phyloP scores from a whole-genome alignment of 1,284 basidiomycete genomes.

The Cryptococcus hybrid region DNA sequence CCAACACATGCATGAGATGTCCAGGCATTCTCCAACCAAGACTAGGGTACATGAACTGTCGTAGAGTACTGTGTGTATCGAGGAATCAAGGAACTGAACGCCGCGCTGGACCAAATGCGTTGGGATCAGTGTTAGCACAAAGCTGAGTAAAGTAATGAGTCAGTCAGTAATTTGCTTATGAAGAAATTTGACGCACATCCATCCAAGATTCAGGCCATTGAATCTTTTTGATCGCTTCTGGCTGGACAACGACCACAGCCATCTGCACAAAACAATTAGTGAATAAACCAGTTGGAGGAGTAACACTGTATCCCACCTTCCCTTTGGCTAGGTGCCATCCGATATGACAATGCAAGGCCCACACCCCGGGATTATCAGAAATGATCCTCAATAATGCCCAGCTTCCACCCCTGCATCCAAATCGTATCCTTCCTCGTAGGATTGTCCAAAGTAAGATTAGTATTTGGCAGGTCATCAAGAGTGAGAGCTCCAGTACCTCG shows the following conservation, averaged over 20 bases:
- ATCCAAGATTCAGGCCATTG: constrained; percentile 14
- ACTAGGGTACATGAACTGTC: no score
- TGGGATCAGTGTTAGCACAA: constrained; percentile 12
- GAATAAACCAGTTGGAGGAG: not conserved
- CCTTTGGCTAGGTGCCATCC: constrained; percentile 24
- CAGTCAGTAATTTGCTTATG: not conserved
- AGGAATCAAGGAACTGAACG: no score
- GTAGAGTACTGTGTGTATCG: no score
- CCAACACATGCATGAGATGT: no score
- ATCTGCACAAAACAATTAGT: not conserved
- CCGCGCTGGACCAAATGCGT: constrained; percentile 10
- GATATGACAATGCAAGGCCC: constrained; percentile 31
- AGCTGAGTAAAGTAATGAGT: constrained; percentile 4
- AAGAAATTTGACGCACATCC: not conserved
- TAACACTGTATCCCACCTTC: constrained; percentile 8
- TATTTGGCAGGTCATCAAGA: constrained; percentile 10
- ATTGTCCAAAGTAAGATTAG: constrained; percentile 21
- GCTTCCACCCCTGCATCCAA: constrained; percentile 23
- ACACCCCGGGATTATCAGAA: constrained; percentile 26
- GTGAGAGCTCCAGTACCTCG: constrained; percentile 38
- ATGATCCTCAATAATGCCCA: constrained; percentile 26
- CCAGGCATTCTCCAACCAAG: no score
- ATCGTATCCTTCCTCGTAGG: constrained; percentile 48
- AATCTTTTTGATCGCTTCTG: constrained; percentile 12
- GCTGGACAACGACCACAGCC: constrained; percentile 20